phyloP scores from a whole-genome alignment of 345 rosid genomes.

The Lepidium africanum region DNA sequence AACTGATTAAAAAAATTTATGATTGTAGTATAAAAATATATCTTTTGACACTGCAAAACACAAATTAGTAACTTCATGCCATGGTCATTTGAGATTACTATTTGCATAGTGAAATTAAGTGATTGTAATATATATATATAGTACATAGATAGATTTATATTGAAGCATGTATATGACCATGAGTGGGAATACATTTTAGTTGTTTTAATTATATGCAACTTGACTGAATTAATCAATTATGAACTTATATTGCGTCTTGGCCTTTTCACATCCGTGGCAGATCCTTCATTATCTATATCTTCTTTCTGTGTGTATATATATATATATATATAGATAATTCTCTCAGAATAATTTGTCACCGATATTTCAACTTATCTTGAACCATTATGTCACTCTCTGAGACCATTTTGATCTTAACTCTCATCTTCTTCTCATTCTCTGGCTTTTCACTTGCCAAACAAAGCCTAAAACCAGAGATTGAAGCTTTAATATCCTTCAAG shows the following conservation, averaged over 20 bases:
- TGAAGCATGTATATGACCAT: no score
- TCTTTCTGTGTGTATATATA: no score
- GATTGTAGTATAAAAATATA: no score
- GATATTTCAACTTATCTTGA: constrained; percentile 6
- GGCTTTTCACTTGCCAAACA: constrained; percentile 22
- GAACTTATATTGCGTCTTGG: constrained; percentile 12
- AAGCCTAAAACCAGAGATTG: constrained; percentile 36
- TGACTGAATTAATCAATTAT: neutral
- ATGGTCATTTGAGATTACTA: no score
- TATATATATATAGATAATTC: neutral
- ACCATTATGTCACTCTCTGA: constrained; percentile 16
- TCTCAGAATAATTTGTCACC: neutral
- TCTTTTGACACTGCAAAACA: no score
- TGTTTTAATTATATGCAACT: constrained; percentile 15
- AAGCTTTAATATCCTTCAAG: constrained; percentile 58
- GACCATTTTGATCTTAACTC: constrained; percentile 11
- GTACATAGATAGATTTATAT: no score
- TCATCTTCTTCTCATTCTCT: constrained; percentile 12
- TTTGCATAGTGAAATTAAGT: no score
- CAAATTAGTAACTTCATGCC: no score
- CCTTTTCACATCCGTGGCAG: constrained; percentile 27
- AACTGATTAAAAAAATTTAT: no score
- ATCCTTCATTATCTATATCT: neutral
- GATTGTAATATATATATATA: no score
- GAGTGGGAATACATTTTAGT: neutral